Conservation (phyloP, 2,329 filamentous ascomycete genomes). For the Parasarocladium wereldwijsianum region DNA sequence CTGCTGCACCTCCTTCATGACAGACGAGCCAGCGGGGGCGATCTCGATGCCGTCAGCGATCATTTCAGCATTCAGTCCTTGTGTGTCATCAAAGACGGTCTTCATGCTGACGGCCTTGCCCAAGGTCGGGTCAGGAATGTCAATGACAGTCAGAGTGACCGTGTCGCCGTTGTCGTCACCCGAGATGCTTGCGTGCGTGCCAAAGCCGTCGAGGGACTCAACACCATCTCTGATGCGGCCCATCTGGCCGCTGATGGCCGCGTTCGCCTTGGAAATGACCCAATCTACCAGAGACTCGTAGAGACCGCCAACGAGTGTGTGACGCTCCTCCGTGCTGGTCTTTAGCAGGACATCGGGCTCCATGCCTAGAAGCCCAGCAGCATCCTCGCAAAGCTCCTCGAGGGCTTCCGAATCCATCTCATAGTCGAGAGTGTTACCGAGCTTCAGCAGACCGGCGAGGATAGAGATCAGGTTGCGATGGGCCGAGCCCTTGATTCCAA, state of each 20-base stretch:
- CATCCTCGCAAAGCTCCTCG: constrained; percentile 80
- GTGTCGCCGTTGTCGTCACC: constrained; percentile 65
- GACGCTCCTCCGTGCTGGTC: constrained; percentile 72
- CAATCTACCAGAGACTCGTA: constrained; percentile 94
- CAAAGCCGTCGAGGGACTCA: constrained; percentile 51
- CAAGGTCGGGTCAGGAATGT: constrained; percentile 65
- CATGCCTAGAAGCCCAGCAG: constrained; percentile 69
- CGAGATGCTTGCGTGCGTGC: constrained; percentile 48
- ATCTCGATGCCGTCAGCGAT: constrained; percentile 85
- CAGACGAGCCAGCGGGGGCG: constrained; percentile 57
- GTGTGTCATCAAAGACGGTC: constrained; percentile 81
- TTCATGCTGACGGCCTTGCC: constrained; percentile 83
- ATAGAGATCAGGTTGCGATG: constrained; percentile 75
- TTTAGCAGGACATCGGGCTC: constrained; percentile 69
- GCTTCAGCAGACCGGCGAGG: constrained; percentile 73
- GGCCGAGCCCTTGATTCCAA: constrained; percentile 80
- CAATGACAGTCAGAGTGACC: constrained; percentile 77
- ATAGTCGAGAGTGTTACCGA: constrained; percentile 82
- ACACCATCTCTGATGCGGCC: constrained; percentile 48
- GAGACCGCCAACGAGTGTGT: constrained; percentile 67
- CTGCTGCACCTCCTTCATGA: constrained; percentile 74
- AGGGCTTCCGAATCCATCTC: constrained; percentile 70
- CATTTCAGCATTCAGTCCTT: constrained; percentile 94
- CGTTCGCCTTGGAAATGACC: constrained; percentile 81
- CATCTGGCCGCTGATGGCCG: constrained; percentile 66